Evolutionary conservation across 2,329 filamentous ascomycete genomes (phyloP).

Genomic region (Epichloe baconii): DNA sequence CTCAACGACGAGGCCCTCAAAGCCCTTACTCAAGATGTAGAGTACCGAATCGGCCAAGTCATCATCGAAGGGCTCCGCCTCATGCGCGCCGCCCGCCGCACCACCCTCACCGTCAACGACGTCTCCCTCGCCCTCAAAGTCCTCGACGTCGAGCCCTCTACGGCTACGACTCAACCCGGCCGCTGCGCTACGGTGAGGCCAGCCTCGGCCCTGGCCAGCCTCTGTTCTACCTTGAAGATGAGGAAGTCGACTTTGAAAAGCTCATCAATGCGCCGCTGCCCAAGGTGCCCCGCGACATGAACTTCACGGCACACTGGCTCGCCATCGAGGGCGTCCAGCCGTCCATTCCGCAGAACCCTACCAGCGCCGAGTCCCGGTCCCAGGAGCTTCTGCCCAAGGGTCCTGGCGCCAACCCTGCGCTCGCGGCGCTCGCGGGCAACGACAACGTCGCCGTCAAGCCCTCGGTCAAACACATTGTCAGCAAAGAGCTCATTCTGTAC

Average conservation of each 20-base stretch:
- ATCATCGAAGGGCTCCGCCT: slow-evolving; percentile 89
- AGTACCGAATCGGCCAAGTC: slow-evolving; percentile 88
- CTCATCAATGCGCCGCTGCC: slow-evolving; percentile 92
- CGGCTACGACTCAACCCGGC: slow-evolving; percentile 85
- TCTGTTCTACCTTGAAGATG: slow-evolving; percentile 93
- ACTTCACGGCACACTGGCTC: slow-evolving; percentile 87
- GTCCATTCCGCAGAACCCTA: slow-evolving; percentile 91
- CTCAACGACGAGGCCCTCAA: slow-evolving; percentile 79
- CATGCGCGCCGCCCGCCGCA: slow-evolving; percentile 85
- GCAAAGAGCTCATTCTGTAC: slow-evolving; percentile 90
- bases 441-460: slow-evolving; percentile 79
- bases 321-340: slow-evolving; percentile 96
- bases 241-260: slow-evolving; percentile 98
- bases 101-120: slow-evolving; percentile 78
- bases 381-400: slow-evolving; percentile 85
- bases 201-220: slow-evolving; percentile 88
- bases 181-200: slow-evolving; percentile 84
- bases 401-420: slow-evolving; percentile 70
- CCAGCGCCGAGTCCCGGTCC: slow-evolving; percentile 66
- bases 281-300: slow-evolving; percentile 86
- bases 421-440: slow-evolving; percentile 68
- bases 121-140: slow-evolving; percentile 74
- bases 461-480: slow-evolving; percentile 88
- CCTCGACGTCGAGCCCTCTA: slow-evolving; percentile 92
- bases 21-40: slow-evolving; percentile 81